Base-by-base conservation (phyloP, 768 basidiomycete species). In the Mycena leptocephala region DNA sequence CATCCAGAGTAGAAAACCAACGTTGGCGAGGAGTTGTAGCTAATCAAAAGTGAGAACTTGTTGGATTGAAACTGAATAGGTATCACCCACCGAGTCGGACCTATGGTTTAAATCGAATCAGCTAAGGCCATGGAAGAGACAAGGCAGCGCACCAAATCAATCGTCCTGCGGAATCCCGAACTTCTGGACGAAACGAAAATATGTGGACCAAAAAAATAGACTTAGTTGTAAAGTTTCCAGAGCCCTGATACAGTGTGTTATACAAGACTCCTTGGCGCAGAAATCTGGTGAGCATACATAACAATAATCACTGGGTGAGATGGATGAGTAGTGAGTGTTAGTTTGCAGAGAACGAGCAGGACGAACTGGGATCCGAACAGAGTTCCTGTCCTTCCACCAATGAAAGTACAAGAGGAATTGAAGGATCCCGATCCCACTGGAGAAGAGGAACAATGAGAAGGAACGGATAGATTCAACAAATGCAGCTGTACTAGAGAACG, bases 11-110 rank as follows among this genome's bases (percentile, higher is more conserved):
- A 32, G 5, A 10, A 11, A 13, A 26, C 76, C 55, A 30, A 77
- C 76, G 63, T 70, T 74, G 11, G 76, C 76, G 2, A 77, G 71
- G 4, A 77, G 64, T 61, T 77, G 76, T 16, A 77, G 37, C 76
- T 77, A 32, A 24, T 7, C 20, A 9, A 20, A 20, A 20, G 20
- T 69, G 22, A 51, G 59, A 14, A 30, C 22, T 10, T 4, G 22
- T 16, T 10, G 6, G 41, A 37, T n/a, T 2, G 16, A n/a, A n/a
- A n/a, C n/a, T n/a, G 24, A 69, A 55, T 18, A 72, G n/a, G 41
- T 14, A 61, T 14, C 14, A 61, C 76, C 9, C 58, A 74, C 72
- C 43, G 76, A 74, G 32, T 77, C 75, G 24, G 65, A 59, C 74
- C 74, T 75, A 13, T 53, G 5, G 18, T 5, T 4, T 20, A 18